Evolutionary conservation across 2,329 filamentous ascomycete species (phyloP), one percentile per base, ranked within the genome.

Genomic region (Pestalotiopsis fici): DNA sequence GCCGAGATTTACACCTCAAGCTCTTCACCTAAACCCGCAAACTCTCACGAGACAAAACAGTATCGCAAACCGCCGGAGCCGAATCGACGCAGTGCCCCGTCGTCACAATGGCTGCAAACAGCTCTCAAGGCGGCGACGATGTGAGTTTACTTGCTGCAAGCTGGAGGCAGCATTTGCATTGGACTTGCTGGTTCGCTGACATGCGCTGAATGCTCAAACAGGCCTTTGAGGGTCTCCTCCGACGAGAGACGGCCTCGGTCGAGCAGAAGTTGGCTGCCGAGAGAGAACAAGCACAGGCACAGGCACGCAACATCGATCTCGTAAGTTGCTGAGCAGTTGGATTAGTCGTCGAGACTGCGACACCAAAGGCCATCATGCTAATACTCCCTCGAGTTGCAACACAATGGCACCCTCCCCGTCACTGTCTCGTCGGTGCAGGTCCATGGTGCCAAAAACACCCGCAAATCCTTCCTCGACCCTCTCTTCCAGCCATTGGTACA

Each of bases 381-480:
- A 54, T 15, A 55, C 50, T 23, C 12, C n/a, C 25, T 21, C n/a
- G 70, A 94, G 92, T 87, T 97, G 75, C 87, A 90, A 72, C 88
- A 92, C 80, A 97, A 98, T 79, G 91, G 92, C 71, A 93, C 93
- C 56, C 88, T 96, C 67, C 95, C 96, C 54, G 93, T 96, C 74
- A 93, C 94, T 15, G 91, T 99, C 77, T 93, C 93, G 73, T 93
- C 93, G 57, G 88, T 99, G 76, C 90, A 92, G 73, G 86, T 99
- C 69, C 88, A 97, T 69, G 93, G 94, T 76, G 94, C 93, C 57
- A 87, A 87, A 69, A 90, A 96, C 77, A 97, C 95, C n/a, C 89
- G 96, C 70, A 88, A 88, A 73, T 86, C 87, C 70, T 98, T 99
- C 79, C 89, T 99, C 65, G 88, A 97, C 77, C 89, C 90, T 43